Evolutionary conservation across 495 filamentous ascomycete species (phyloP).

Genomic region (Penicillium atrosanguineum): DNA sequence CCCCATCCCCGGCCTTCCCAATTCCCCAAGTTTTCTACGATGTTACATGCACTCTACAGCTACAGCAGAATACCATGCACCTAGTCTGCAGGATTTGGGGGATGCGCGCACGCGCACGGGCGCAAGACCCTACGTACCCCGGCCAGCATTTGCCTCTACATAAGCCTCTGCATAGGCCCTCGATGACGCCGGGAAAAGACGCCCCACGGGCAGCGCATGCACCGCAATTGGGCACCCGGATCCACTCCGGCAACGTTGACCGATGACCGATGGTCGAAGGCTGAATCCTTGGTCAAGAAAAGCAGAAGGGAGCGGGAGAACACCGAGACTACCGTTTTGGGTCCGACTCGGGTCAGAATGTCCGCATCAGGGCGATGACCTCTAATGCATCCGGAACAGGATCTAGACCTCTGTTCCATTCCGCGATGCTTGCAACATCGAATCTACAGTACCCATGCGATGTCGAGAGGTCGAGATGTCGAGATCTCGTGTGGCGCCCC

Average conservation of each 20-base stretch:
- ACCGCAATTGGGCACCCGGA: constrained; percentile 17
- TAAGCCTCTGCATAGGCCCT: constrained; percentile 1
- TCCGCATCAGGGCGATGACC: constrained; percentile 14
- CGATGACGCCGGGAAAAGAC: constrained; percentile 9
- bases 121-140: neutral
- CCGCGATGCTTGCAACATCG: constrained; percentile 14
- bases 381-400: neutral
- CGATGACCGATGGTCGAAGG: constrained; percentile 5
- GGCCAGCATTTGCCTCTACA: neutral
- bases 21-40: neutral
- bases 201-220: constrained; percentile 1
- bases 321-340: constrained; percentile 8
- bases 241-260: constrained; percentile 13
- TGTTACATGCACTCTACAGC: neutral
- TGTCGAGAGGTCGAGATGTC: neutral
- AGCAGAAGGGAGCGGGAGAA: neutral
- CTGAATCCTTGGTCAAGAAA: neutral
- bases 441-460: constrained; percentile 8
- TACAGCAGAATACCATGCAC: neutral
- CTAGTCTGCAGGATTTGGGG: neutral
- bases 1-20: constrained; percentile 1
- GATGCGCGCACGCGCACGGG: neutral
- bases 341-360: constrained; percentile 7
- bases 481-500: constrained; percentile 16
- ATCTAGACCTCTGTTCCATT: neutral